Conservation (phyloP, 305 asterid species). For the Petunia hybrid region DNA sequence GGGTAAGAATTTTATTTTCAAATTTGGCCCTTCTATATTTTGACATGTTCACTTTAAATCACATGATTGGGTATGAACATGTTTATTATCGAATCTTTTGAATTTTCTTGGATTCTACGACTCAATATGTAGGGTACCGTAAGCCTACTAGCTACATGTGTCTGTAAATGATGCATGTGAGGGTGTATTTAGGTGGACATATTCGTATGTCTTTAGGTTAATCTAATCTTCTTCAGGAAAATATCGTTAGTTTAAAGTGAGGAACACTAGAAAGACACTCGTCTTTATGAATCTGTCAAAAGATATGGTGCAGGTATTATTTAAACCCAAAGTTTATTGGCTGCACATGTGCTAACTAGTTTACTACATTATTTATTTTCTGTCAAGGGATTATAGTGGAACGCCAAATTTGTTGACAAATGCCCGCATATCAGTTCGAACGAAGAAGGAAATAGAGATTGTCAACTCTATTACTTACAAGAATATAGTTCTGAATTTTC, state of each 20-base stretch:
- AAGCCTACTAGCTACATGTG: constrained; percentile 17
- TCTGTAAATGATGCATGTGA: neutral
- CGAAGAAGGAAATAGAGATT: too few species aligned
- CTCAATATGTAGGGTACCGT: neutral
- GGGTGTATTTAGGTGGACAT: constrained; percentile 26
- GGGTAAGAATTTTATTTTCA: neutral
- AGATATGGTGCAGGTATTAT: constrained; percentile 2
- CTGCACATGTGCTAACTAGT: neutral
- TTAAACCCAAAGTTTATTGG: neutral
- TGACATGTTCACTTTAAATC: neutral
- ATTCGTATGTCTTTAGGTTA: constrained; percentile 23
- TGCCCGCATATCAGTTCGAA: neutral
- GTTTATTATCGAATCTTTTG: neutral
- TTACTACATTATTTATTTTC: neutral
- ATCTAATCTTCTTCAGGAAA: neutral
- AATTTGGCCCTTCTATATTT: neutral
- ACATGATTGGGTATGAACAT: neutral
- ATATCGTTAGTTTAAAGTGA: constrained; percentile 1
- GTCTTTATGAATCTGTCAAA: constrained; percentile 19
- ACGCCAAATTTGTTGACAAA: neutral
- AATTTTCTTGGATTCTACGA: constrained; percentile 7
- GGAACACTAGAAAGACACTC: constrained; percentile 18
- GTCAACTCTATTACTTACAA: too few species aligned
- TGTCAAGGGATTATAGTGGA: neutral
- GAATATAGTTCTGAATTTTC: too few species aligned